Evolutionary conservation across 2,329 filamentous ascomycete genomes (phyloP).

Genomic region (Lasiodiplodia theobromae): DNA sequence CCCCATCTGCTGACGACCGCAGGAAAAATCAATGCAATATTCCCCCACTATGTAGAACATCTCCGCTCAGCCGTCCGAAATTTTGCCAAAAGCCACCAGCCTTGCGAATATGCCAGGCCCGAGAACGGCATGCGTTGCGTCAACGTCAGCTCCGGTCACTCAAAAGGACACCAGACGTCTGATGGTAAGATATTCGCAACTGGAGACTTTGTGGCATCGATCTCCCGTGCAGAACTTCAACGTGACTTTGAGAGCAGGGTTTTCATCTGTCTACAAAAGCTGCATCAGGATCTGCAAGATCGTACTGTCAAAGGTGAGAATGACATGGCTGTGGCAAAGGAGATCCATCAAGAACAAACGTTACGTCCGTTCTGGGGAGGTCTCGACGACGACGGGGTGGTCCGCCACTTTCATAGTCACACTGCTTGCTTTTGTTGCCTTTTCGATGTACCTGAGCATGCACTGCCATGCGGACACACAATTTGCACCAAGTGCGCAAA

Average conservation of each 20-base stretch:
- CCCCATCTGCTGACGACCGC: not conserved
- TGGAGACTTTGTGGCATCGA: constrained; percentile 49
- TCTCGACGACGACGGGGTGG: constrained; percentile 44
- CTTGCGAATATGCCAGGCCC: constrained; percentile 50
- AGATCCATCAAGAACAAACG: constrained; percentile 37
- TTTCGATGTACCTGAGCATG: constrained; percentile 52
- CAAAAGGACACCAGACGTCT: constrained; percentile 55
- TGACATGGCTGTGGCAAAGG: constrained; percentile 33
- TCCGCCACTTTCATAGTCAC: constrained; percentile 48
- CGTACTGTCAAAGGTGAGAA: constrained; percentile 27
- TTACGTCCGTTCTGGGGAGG: constrained; percentile 32
- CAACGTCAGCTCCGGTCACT: constrained; percentile 48
- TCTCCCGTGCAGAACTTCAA: constrained; percentile 43
- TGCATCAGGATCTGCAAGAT: constrained; percentile 31
- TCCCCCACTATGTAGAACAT: constrained; percentile 52
- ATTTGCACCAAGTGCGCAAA: constrained; percentile 53
- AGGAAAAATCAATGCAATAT: constrained; percentile 46
- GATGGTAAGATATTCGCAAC: constrained; percentile 53
- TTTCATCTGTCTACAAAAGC: constrained; percentile 33
- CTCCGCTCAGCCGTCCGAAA: constrained; percentile 53
- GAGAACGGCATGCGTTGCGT: constrained; percentile 40
- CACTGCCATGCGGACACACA: constrained; percentile 56
- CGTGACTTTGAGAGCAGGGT: constrained; percentile 40
- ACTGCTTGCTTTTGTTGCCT: constrained; percentile 58
- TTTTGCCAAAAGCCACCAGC: constrained; percentile 56